phyloP scores from a whole-genome alignment of 1,284 basidiomycete genomes.

The Heterobasidion occidentale region DNA sequence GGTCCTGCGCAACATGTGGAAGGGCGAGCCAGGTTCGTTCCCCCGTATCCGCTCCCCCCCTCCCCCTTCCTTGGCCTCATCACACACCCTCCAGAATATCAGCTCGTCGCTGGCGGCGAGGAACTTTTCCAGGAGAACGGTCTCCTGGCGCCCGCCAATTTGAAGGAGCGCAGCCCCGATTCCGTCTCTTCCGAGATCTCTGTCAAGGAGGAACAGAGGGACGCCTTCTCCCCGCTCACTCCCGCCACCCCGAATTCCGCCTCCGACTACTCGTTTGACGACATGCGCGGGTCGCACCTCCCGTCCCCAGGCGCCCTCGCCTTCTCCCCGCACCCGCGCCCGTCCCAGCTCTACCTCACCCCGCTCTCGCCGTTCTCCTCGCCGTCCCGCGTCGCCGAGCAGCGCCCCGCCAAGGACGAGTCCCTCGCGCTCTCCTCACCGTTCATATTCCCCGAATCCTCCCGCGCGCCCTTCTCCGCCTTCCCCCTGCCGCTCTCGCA shows the following conservation, averaged over 20 bases:
- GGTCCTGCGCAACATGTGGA: constrained; percentile 80
- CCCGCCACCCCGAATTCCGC: constrained; percentile 3
- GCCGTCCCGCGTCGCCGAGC: not conserved
- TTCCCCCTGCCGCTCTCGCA: constrained; percentile 7
- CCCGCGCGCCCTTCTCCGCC: constrained; percentile 1
- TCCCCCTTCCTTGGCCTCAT: not conserved
- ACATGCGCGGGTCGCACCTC: not conserved
- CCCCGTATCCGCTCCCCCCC: not conserved
- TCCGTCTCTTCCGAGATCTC: constrained; percentile 5
- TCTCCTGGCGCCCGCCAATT: constrained; percentile 24
- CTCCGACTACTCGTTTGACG: constrained; percentile 5
- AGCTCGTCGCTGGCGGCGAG: constrained; percentile 67
- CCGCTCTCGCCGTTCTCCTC: not conserved
- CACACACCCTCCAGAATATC: constrained; percentile 34
- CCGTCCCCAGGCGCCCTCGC: not conserved
- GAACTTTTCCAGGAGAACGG: constrained; percentile 52
- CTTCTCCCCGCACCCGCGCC: not conserved
- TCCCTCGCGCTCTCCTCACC: constrained; percentile 3
- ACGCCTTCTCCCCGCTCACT: constrained; percentile 4
- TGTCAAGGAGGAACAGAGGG: constrained; percentile 12
- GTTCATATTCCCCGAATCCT: constrained; percentile 3
- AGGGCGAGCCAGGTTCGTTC: constrained; percentile 59
- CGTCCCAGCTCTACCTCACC: not conserved
- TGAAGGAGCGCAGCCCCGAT: constrained; percentile 6
- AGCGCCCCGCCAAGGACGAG: constrained; percentile 7